Percentiles rank a stretch among this genome's conserved stretches.
phyloP scores from a whole-genome alignment of 140 eudicot genomes.

The Stevia rebaudiana region DNA sequence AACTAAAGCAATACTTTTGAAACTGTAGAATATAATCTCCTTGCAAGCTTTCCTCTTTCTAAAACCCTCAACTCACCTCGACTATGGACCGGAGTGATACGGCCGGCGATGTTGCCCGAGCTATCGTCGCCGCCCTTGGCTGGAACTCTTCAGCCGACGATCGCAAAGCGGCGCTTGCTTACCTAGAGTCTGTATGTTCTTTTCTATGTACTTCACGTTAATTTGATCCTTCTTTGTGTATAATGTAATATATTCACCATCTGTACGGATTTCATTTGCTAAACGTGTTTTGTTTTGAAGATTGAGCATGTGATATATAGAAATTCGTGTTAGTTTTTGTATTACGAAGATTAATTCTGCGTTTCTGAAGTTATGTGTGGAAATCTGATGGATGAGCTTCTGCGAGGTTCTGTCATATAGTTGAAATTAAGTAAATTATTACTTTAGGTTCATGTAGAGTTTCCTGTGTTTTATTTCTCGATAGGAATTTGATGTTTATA shows the following conservation, averaged over 20 bases:
- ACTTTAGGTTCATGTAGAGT: conserved; percentile 3
- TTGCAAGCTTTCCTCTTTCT: conserved; percentile 25
- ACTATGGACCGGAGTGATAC: conserved; percentile 47
- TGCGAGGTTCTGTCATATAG: not conserved
- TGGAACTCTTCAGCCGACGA: conserved; percentile 71
- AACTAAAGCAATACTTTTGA: not conserved
- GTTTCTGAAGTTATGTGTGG: conserved; percentile 8
- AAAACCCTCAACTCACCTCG: conserved; percentile 30
- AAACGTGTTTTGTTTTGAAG: not conserved
- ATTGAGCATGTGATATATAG: not conserved
- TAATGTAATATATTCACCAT: conserved; percentile 8
- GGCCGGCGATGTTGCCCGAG: conserved; percentile 66
- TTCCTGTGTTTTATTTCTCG: not conserved
- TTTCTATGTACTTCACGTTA: not conserved
- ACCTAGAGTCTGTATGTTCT: conserved; percentile 54
- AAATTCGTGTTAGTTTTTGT: not conserved
- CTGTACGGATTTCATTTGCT: not conserved
- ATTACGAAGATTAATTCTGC: not conserved
- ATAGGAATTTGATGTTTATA: not conserved
- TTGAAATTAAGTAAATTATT: not conserved
- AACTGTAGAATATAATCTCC: conserved; percentile 9
- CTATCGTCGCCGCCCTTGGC: conserved; percentile 67
- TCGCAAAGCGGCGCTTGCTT: conserved; percentile 69
- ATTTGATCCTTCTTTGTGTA: not conserved
- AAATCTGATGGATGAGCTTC: not conserved